Base-by-base conservation (phyloP, 305 asterid genomes). In the Solanum hybrid region DNA sequence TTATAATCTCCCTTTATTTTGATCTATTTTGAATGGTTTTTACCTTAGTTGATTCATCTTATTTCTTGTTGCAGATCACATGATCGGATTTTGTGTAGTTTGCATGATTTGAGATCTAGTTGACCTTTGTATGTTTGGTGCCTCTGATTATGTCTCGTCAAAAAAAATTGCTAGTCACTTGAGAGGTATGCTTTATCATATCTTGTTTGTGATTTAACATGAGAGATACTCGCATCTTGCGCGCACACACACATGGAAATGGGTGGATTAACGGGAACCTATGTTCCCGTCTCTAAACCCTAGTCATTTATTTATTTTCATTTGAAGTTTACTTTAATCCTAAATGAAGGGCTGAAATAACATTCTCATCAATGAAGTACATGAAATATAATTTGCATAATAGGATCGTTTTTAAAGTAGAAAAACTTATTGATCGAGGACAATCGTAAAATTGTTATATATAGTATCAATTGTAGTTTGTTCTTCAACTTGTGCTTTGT, bases 121-220 rank as follows among this genome's bases (percentile, higher is more conserved):
- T 84, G 92, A 91, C 64, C 64, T 51, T 51, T 51, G 8, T 16
- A 51, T 51, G 64, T 51, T 3, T 16, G 64, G 22, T 51, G 64
- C 64, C 64, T 51, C 1, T 51, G 22, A 51, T 51, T 14, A 51
- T 51, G 86, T 97, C 69, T 31, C 87, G 17, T 97, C 99, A 11
- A 22, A 56, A 79, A 89, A 87, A 73, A 89, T 95, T 73, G 95
- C 93, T n/a, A 64, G 92, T 92, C 96, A 94, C 91, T 91, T 97
- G 93, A 94, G 92, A 79, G 92, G 99, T 96, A 96, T 95, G 98
- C 97, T 94, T 29, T 79, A 64, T 87, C 27, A 85, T 46, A 72
- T 89, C 69, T 40, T 81, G 22, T 81, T 40, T 46, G 64, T 46
- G 64, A 46, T 46, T 46, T 46, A 46, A 10, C 40, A 51, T 51